Evolutionary conservation across 352 stramenopile genomes (phyloP), one percentile per base, ranked within the genome.

Genomic region (Plasmopara halstedii): DNA sequence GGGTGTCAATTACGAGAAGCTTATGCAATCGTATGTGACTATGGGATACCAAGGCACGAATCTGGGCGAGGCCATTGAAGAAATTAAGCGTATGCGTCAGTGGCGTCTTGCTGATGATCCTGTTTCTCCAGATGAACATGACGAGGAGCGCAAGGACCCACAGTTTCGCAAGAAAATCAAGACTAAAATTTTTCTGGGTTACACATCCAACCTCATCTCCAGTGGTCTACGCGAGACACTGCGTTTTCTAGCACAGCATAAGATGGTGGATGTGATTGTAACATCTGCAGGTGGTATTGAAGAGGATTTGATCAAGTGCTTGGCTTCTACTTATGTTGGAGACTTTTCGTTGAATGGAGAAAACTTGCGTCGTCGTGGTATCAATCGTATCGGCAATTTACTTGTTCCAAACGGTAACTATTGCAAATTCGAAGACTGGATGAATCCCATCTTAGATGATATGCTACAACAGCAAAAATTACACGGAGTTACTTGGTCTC

Each of bases 341-440:
- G 95, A 98, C 53, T 99, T 99, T 57, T 73, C 82, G 20, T 72
- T 99, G n/a, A 86, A 94, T 46, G 93, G 93, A 29, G 81, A 81
- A 32, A 82, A 91, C 19, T 68, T 98, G 45, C 83, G 96, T 14
- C 84, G 85, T 53, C 96, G 97, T 43, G 97, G 97, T 36, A 94
- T 99, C 53, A 99, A 99, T 71, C 86, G 97, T 53, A 99, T 99
- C 62, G 97, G 97, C 31, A 99, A 99, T 75, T 70, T 99, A 27
- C 68, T 99, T n/a, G 94, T 99, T 25, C 97, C 97, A 1, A 99
- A 99, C 62, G 90, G 98, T 67, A 99, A 99, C 63, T 99, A 99
- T 77, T 99, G 96, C 78, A 89, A 95, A 62, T 98, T 98, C 56
- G 94, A 98, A 46, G 94, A 98, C 65, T 98, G 87, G 84, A 82